Conservation (phyloP, 495 filamentous ascomycete species). For the Aspergillus olivimuriae region DNA sequence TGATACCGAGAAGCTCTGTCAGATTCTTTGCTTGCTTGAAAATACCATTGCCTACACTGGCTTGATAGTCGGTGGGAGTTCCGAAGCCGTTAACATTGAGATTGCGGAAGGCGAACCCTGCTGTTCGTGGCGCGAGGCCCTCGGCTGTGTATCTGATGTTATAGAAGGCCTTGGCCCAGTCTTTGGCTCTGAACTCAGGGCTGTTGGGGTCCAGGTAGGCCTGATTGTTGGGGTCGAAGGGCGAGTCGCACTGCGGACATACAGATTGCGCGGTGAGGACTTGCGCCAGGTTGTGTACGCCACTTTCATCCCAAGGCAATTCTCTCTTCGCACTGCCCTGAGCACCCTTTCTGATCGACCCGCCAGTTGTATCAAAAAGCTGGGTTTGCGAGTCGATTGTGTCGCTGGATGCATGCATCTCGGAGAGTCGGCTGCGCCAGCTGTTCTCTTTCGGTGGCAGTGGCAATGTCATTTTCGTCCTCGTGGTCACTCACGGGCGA, state of each 20-base stretch:
- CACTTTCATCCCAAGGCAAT: background rate
- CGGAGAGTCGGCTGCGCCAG: background rate
- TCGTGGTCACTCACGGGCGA: too few species aligned
- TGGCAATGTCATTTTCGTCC: background rate
- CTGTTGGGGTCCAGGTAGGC: background rate
- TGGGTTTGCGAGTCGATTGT: background rate
- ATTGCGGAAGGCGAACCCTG: background rate
- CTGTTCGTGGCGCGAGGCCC: background rate
- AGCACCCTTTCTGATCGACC: background rate
- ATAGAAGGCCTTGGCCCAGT: background rate
- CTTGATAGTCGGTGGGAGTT: slow-evolving; percentile 56
- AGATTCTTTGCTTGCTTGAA: slow-evolving; percentile 43
- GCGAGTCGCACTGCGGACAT: background rate
- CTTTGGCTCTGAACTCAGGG: background rate
- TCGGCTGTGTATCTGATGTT: background rate
- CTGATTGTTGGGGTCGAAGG: background rate
- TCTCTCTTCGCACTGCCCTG: background rate
- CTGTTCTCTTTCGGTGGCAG: background rate
- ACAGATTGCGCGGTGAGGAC: background rate
- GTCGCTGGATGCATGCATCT: background rate
- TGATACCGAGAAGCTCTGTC: slow-evolving; percentile 30
- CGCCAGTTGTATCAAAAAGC: background rate
- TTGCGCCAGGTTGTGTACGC: background rate
- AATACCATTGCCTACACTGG: slow-evolving; percentile 61
- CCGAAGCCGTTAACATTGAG: background rate